Conservation (phyloP, 2,329 filamentous ascomycete genomes). For the Scedosporium aurantiacum region DNA sequence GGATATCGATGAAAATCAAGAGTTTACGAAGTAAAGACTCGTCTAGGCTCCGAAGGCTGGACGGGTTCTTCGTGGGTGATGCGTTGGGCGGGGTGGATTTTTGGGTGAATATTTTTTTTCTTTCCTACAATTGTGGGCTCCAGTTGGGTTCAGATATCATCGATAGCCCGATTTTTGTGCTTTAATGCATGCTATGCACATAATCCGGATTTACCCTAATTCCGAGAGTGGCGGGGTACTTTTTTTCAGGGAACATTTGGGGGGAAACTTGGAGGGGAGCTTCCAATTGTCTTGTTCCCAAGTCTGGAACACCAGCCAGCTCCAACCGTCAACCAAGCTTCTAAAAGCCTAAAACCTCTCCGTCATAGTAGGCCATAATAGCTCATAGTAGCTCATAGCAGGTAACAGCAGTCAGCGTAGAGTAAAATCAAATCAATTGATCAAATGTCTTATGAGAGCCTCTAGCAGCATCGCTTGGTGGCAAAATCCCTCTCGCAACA, state of each 20-base stretch:
- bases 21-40: background rate
- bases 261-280: too few relatives aligned
- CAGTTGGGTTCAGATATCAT: background rate
- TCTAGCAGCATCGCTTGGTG: too few relatives aligned
- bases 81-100: slow-evolving; percentile 6
- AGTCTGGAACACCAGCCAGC: too few relatives aligned
- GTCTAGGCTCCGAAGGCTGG: background rate
- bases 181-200: background rate
- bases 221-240: background rate
- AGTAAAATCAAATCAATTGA: too few relatives aligned
- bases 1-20: background rate
- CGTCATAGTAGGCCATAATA: too few relatives aligned
- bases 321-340: too few relatives aligned
- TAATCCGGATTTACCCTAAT: background rate
- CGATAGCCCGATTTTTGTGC: background rate
- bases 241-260: background rate
- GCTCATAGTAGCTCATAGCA: too few relatives aligned
- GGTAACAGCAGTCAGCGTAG: too few relatives aligned
- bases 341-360: too few relatives aligned
- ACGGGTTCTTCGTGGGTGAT: slow-evolving; percentile 4
- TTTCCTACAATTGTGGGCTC: slow-evolving; percentile 4
- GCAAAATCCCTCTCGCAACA: too few relatives aligned
- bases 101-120: slow-evolving; percentile 7
- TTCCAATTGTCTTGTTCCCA: too few relatives aligned
- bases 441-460: too few relatives aligned